Evolutionary conservation across 148 eudicot genomes (phyloP), one percentile per base, ranked within the genome.

Genomic region (Heliamphora exappendiculata): DNA sequence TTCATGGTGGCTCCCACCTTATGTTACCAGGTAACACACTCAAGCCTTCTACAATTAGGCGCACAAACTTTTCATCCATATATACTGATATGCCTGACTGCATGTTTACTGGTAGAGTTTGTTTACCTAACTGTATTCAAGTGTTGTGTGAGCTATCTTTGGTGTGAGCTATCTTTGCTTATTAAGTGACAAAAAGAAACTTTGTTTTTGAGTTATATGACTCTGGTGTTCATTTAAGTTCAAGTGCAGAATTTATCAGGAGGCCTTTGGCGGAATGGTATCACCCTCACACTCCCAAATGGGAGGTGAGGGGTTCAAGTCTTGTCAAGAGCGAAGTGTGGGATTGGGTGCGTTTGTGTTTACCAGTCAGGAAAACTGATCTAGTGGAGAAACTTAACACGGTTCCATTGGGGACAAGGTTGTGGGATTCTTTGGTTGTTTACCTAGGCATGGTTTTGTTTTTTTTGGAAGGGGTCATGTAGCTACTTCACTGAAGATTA

Each of bases 1-100:
- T 94, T 94, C 91, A 89, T 94, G 91, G 84, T 94, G 84, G 98
- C 98, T 77, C 98, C 98, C 57, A 94, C 98, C 8, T 79, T 94
- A 53, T 94, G 98, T 83, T 94, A 92, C 84, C 98, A 94, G 98
- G 98, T 94, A 79, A 42, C 58, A 45, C 34, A 51, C 67, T 69
- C 37, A 24, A 62, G 8, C 65, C 42, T 76, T 83, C 20, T 24
- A 3, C 8, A 24, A n/a, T 7, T 62, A 11, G 24, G 53, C 59
- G 2, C 62, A 10, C 44, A 26, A 44, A 71, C 10, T 19, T 71
- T 19, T 50, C 13, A 51, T 29, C 2, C 11, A 34, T 29, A 71
- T 47, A 29, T 37, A 31, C 3, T 64, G 12, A 49, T 20, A 42
- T 31, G 37, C n/a, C 63, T 24, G 3, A 51, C 24, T 41, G 68